Evolutionary conservation across 1,284 basidiomycete genomes (phyloP).

Genomic region (Naganishia sp.): DNA sequence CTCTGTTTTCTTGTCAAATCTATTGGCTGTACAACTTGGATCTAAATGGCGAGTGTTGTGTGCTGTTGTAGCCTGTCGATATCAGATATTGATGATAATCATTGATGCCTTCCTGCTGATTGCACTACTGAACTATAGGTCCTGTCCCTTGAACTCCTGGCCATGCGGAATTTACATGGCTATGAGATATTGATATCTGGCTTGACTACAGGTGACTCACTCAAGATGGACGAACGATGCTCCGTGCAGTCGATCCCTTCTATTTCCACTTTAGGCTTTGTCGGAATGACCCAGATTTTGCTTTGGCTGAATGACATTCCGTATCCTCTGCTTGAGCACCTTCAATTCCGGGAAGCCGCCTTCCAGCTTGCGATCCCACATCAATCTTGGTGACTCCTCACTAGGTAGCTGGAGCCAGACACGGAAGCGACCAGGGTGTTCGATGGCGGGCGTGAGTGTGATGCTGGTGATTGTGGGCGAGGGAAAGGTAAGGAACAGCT

Average conservation of each 20-base stretch:
- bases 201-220: too few relatives aligned
- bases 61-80: too few relatives aligned
- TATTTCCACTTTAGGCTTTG: conserved; percentile 37
- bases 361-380: conserved; percentile 82
- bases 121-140: too few relatives aligned
- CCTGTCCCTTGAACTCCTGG: too few relatives aligned
- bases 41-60: too few relatives aligned
- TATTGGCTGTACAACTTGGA: too few relatives aligned
- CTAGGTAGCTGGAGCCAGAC: conserved; percentile 65
- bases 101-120: too few relatives aligned
- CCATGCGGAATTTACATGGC: too few relatives aligned
- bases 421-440: conserved; percentile 82
- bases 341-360: conserved; percentile 78
- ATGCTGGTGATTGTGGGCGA: conserved; percentile 68
- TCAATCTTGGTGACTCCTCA: conserved; percentile 45
- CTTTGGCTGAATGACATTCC: conserved; percentile 75
- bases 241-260: background rate
- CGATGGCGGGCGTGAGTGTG: conserved; percentile 72
- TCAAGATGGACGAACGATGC: too few relatives aligned
- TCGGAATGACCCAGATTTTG: conserved; percentile 82
- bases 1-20: too few relatives aligned
- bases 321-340: conserved; percentile 77
- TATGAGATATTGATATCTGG: too few relatives aligned
- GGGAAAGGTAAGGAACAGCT: conserved; percentile 83
- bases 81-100: too few relatives aligned